Conservation (phyloP, 495 filamentous ascomycete genomes). For the Hypoxylon crocopeplum region DNA sequence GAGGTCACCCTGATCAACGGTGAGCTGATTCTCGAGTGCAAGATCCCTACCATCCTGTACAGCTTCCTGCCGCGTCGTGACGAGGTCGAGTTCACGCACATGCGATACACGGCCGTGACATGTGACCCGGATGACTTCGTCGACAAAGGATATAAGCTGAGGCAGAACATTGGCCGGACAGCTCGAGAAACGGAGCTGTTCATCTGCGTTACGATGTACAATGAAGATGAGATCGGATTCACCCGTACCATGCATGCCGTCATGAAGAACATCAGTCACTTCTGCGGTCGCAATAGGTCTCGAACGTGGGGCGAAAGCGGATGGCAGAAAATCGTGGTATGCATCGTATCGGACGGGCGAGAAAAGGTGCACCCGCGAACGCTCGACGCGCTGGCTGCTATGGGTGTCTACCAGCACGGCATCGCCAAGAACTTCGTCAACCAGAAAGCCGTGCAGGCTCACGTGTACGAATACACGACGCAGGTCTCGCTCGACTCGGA, state of each 20-base stretch:
- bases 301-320: constrained; percentile 96
- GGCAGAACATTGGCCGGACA: constrained; percentile 90
- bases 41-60: constrained; percentile 97
- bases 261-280: constrained; percentile 97
- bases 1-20: constrained; percentile 97
- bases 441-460: constrained; percentile 79
- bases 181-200: constrained; percentile 95
- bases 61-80: constrained; percentile 91
- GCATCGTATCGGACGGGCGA: constrained; percentile 92
- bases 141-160: constrained; percentile 84
- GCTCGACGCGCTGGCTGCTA: constrained; percentile 91
- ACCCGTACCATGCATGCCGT: constrained; percentile 98
- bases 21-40: constrained; percentile 96
- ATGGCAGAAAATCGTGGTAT: constrained; percentile 99
- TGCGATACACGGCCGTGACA: constrained; percentile 99
- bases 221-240: constrained; percentile 95
- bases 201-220: constrained; percentile 99
- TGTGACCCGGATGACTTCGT: constrained; percentile 97
- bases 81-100: constrained; percentile 96
- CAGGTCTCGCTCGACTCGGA: constrained; percentile 96
- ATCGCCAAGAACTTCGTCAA: constrained; percentile 99
- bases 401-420: constrained; percentile 98
- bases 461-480: constrained; percentile 99
- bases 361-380: constrained; percentile 94
- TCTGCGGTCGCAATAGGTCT: constrained; percentile 90